Conservation (phyloP, 768 basidiomycete genomes). For the Suillus fuscotomentosus region DNA sequence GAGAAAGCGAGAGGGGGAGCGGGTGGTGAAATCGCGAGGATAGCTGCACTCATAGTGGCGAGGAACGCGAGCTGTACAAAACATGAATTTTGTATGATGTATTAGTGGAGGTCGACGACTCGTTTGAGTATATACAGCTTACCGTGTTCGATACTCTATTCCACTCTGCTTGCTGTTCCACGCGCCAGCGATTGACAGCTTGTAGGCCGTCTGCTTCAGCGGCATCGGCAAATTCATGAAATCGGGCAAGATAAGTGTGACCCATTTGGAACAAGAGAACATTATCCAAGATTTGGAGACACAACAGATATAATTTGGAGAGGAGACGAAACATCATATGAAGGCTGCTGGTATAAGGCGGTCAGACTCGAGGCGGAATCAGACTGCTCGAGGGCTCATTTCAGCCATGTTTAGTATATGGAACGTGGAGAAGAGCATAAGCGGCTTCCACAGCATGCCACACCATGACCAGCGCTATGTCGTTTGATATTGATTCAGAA, state of each 20-base stretch:
- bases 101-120: background rate
- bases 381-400: background rate
- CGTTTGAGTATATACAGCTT: background rate
- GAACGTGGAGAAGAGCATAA: no score
- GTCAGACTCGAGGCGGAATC: background rate
- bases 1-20: conserved; percentile 1
- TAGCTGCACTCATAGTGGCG: background rate
- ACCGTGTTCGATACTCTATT: background rate
- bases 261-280: background rate
- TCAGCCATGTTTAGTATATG: background rate
- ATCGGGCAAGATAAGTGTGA: background rate
- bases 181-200: background rate
- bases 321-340: background rate
- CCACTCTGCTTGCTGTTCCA: background rate
- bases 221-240: background rate
- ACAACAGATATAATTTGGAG: background rate
- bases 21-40: background rate
- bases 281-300: background rate
- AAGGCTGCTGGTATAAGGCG: background rate
- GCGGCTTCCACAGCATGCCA: background rate
- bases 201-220: background rate
- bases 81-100: background rate
- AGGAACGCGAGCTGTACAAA: background rate
- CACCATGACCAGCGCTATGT: background rate
- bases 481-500: background rate